These are phyloP conservation scores for Ascochyta clinopodiicola DNA, from an alignment of 2,329 filamentous ascomycete genomes.

Conservation along the genomic window DNA sequence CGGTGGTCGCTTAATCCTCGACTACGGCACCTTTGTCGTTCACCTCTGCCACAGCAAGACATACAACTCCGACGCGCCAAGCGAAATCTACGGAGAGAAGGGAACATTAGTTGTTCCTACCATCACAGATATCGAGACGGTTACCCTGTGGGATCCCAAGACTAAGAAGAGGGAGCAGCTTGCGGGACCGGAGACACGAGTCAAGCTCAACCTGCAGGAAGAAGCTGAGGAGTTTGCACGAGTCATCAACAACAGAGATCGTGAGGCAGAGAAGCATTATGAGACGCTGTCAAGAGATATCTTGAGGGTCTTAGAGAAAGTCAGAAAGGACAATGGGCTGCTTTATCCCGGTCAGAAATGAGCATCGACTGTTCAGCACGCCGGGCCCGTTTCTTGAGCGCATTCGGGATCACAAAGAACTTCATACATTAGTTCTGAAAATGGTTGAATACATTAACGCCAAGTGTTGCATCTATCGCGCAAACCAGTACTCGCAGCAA, in stretches of 20 bases:
- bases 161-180: conserved; percentile 52
- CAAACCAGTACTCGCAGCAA: not conserved
- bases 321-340: conserved; percentile 54
- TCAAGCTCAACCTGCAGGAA: conserved; percentile 54
- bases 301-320: conserved; percentile 51
- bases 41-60: conserved; percentile 53
- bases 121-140: conserved; percentile 54
- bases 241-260: conserved; percentile 51
- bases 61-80: conserved; percentile 52
- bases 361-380: not conserved
- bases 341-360: conserved; percentile 34
- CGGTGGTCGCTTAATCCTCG: conserved; percentile 52
- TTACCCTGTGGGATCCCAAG: conserved; percentile 52
- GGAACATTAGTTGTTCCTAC: conserved; percentile 54
- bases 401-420: not conserved
- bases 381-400: no score
- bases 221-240: conserved; percentile 56
- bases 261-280: conserved; percentile 45
- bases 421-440: not conserved
- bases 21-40: conserved; percentile 55
- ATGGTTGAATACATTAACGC: not conserved
- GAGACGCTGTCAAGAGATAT: conserved; percentile 53
- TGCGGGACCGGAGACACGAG: conserved; percentile 44
- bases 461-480: no score
- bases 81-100: conserved; percentile 56